phyloP scores from a whole-genome alignment of 306 rosid species.

The Inga leiocalycina region DNA sequence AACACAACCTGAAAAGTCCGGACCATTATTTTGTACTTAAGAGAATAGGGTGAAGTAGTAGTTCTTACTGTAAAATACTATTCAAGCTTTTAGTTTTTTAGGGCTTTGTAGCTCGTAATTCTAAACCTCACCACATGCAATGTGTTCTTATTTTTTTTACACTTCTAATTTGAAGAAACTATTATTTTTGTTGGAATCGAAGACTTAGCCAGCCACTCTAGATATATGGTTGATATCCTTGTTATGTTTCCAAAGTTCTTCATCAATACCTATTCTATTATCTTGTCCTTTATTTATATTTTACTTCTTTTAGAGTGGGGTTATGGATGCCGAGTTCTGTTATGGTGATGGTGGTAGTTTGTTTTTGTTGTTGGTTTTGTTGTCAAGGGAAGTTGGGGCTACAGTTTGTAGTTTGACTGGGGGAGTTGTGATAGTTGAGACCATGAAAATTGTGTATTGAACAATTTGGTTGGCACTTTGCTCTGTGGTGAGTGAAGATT shows the following conservation, averaged over 20 bases:
- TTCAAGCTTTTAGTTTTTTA: neutral
- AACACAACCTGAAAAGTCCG: neutral
- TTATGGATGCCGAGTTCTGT: neutral
- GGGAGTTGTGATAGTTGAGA: neutral
- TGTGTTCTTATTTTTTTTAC: neutral
- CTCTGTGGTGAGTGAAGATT: neutral
- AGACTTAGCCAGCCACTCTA: neutral
- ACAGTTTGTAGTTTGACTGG: neutral
- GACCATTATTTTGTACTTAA: neutral
- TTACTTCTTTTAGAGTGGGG: neutral
- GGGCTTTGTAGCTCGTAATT: slow-evolving; percentile 6
- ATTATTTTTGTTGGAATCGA: neutral
- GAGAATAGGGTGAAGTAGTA: too few species aligned
- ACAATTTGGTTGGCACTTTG: neutral
- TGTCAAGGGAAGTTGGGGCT: neutral
- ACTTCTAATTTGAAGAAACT: neutral
- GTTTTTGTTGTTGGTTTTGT: neutral
- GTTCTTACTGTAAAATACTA: too few species aligned
- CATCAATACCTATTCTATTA: neutral
- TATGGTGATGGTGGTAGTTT: neutral
- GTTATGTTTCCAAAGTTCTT: neutral
- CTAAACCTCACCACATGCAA: neutral
- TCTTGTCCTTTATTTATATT: neutral
- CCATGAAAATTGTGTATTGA: neutral
- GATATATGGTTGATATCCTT: neutral